These are phyloP conservation scores for Colletotrichum sp. DNA, from an alignment of 2,329 filamentous ascomycete species.

Conservation along the genomic window DNA sequence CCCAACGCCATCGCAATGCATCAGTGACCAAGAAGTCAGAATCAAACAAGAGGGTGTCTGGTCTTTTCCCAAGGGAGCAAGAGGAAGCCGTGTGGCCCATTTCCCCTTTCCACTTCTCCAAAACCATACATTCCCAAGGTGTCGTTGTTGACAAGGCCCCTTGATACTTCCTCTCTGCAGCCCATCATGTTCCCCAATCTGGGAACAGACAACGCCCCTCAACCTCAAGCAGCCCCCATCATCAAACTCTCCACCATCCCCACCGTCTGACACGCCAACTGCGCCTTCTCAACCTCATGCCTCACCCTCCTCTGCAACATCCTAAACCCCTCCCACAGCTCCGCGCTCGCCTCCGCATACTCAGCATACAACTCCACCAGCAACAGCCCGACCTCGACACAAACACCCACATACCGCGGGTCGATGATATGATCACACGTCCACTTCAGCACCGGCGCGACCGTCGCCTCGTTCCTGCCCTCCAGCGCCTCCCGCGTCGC, in stretches of 20 bases:
- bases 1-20: constrained; percentile 49
- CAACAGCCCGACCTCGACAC: constrained; percentile 82
- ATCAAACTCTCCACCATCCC: constrained; percentile 85
- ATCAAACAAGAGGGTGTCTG: neutral
- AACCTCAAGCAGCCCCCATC: constrained; percentile 43
- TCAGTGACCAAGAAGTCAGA: constrained; percentile 10
- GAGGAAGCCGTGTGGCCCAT: too few relatives aligned
- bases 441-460: constrained; percentile 87
- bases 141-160: too few relatives aligned
- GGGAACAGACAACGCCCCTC: neutral
- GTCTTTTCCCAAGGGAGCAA: neutral
- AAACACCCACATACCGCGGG: constrained; percentile 79
- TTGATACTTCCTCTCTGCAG: too few relatives aligned
- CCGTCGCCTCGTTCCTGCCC: constrained; percentile 78
- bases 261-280: constrained; percentile 79
- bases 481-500: constrained; percentile 82
- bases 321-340: constrained; percentile 74
- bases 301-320: constrained; percentile 74
- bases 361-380: constrained; percentile 88
- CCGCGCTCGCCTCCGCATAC: constrained; percentile 74
- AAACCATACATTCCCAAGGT: too few relatives aligned
- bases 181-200: too few relatives aligned
- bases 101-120: too few relatives aligned
- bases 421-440: constrained; percentile 81
- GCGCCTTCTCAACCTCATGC: constrained; percentile 80